A percentile compares a stretch with the other conserved stretches of the same genome.
These are phyloP conservation scores for Teratosphaeria epicoccoides DNA, from an alignment of 2,329 filamentous ascomycete species.

Conservation along the genomic window DNA sequence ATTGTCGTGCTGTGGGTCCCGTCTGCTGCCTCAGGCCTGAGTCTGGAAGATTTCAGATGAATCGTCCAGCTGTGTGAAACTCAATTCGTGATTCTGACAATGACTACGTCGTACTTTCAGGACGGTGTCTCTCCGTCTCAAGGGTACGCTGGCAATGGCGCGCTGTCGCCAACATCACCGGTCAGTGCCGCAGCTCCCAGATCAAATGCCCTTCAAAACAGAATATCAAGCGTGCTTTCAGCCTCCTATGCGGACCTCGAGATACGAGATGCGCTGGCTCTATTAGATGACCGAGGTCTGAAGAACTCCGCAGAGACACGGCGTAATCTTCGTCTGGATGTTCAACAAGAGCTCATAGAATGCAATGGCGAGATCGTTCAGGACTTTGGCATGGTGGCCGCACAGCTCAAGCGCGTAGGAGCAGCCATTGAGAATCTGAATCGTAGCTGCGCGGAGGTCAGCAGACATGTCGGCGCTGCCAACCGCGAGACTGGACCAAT, in stretches of 20 bases:
- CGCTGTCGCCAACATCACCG: constrained; percentile 1
- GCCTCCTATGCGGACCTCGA: constrained; percentile 88
- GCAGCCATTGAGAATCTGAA: constrained; percentile 68
- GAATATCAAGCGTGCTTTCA: constrained; percentile 76
- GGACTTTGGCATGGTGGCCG: constrained; percentile 81
- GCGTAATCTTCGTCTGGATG: constrained; percentile 65
- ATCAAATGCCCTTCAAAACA: constrained; percentile 62
- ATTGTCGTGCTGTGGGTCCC: too few species aligned
- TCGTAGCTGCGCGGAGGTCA: constrained; percentile 68
- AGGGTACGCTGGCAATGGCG: neutral
- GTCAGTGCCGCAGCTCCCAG: constrained; percentile 22
- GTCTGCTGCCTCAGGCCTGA: neutral
- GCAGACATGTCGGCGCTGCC: constrained; percentile 62
- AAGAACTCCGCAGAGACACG: constrained; percentile 68
- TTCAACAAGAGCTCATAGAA: constrained; percentile 86
- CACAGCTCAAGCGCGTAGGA: constrained; percentile 84
- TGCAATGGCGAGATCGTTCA: constrained; percentile 81
- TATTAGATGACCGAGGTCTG: constrained; percentile 62
- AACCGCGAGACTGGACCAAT: constrained; percentile 64
- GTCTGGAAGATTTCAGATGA: neutral
- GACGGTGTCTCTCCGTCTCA: neutral
- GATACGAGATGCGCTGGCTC: constrained; percentile 71
- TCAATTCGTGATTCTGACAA: neutral
- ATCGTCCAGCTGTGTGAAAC: neutral
- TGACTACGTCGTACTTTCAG: constrained; percentile 3